Base-by-base conservation (phyloP, 192 early-diverging fungal species). In the Podila verticillata region DNA sequence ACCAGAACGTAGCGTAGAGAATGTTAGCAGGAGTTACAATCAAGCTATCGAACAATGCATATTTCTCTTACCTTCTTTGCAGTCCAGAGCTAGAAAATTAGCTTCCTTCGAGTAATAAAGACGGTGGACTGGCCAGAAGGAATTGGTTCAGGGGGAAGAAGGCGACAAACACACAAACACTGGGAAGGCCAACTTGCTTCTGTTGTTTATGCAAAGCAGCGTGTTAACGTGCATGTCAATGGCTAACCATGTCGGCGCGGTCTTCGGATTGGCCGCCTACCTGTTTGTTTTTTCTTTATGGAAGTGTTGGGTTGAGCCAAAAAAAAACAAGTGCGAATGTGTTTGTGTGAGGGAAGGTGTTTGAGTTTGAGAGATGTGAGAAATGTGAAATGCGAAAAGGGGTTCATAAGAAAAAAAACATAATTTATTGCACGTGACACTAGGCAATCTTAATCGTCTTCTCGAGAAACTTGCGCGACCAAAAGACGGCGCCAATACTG, bases 361-460 rank as follows among this genome's bases (percentile, higher is more conserved):
- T 54, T 54, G 20, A 54, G 51, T 47, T 47, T 47, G 15, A 47
- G 15, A 9, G 44, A 15, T 47, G n/a, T n/a, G 39, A 39, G 36
- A 44, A 44, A 44, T 44, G 39, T 54, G 51, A 51, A 29, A 31
- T 60, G 15, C 26, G 30, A 44, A 44, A 44, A 44, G 2, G 39
- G 13, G 39, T 10, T 15, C 13, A 10, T 7, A 4, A 28, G 31
- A 60, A 9, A 60, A 34, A 60, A 60, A 60, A 60, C 20, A 60
- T 15, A 29, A 3, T 32, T 51, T 54, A 12, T 17, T 0, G 2
- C 39, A 44, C 39, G 39, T 44, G 39, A 44, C 39, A 7, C 15
- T 70, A 85, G 0, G 70, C 81, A 5, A 73, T 32, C 32, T 85
- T 85, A 2, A 85, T 34, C 5, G 79, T 81, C 49, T 82, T 84